Percentiles rank a stretch among this genome's conserved stretches.
Evolutionary conservation across 2,329 filamentous ascomycete species (phyloP).

Genomic region (Verticillium nonalfalfae): DNA sequence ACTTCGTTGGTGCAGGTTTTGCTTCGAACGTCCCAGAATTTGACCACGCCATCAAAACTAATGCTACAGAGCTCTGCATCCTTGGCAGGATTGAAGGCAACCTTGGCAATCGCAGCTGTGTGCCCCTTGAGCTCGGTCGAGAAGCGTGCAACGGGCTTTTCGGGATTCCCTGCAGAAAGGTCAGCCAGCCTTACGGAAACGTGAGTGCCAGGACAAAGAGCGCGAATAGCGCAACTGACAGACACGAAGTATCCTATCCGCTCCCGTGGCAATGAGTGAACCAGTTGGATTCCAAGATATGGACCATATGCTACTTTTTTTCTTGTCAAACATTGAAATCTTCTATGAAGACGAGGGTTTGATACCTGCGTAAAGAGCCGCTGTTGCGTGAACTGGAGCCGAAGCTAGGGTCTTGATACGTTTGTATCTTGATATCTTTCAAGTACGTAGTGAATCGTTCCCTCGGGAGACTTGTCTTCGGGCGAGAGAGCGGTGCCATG

Average conservation of each 20-base stretch:
- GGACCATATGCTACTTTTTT: conserved; percentile 55
- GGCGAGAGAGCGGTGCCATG: conserved; percentile 36
- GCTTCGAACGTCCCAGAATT: conserved; percentile 75
- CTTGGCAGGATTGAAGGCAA: conserved; percentile 71
- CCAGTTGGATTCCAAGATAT: conserved; percentile 88
- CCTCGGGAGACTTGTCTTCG: conserved; percentile 55
- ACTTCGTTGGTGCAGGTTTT: conserved; percentile 66
- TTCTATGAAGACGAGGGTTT: conserved; percentile 8
- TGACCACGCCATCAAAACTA: conserved; percentile 66
- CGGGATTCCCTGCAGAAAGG: conserved; percentile 58
- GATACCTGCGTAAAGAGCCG: not conserved
- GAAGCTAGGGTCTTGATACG: conserved; percentile 58
- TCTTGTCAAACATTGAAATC: conserved; percentile 9
- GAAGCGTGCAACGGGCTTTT: conserved; percentile 65
- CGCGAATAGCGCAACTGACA: conserved; percentile 42
- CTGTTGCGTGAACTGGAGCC: not conserved
- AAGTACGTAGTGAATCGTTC: conserved; percentile 65
- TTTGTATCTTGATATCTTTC: conserved; percentile 60
- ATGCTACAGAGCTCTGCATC: conserved; percentile 73
- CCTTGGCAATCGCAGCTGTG: conserved; percentile 60
- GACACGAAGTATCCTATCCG: conserved; percentile 66
- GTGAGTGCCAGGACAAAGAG: not conserved
- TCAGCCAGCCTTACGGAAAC: not conserved
- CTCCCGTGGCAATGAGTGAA: conserved; percentile 76
- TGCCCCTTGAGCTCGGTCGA: conserved; percentile 71